These are phyloP conservation scores for Colletotrichum kahawae DNA, from an alignment of 2,329 filamentous ascomycete genomes.

Conservation along the genomic window DNA sequence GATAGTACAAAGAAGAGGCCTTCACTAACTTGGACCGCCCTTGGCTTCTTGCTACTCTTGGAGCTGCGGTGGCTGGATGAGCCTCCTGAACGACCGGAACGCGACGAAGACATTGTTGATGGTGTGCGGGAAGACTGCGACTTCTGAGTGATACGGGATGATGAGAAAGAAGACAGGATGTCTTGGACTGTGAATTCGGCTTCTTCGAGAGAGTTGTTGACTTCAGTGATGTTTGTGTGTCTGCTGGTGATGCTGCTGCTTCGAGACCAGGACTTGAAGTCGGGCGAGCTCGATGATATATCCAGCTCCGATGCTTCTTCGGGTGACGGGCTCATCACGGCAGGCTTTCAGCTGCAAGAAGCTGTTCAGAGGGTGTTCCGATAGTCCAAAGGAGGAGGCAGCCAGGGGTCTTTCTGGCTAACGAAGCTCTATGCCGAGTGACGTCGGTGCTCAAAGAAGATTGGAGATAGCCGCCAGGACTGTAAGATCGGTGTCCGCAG, in stretches of 20 bases:
- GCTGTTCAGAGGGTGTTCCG: background rate
- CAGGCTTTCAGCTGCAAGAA: background rate
- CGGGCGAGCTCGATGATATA: conserved; percentile 7
- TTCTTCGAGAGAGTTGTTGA: background rate
- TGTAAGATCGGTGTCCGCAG: background rate
- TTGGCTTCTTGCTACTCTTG: conserved; percentile 29
- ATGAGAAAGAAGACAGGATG: background rate
- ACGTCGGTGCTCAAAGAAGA: background rate
- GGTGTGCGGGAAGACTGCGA: background rate
- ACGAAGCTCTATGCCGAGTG: background rate
- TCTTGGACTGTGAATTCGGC: background rate
- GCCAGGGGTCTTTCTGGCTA: background rate
- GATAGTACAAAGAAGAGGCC: conserved; percentile 31
- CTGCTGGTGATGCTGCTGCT: background rate
- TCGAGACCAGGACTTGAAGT: background rate
- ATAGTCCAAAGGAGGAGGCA: background rate
- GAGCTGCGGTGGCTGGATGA: conserved; percentile 26
- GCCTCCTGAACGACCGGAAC: conserved; percentile 27
- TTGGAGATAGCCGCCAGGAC: conserved; percentile 6
- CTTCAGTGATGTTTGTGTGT: background rate
- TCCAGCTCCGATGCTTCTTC: background rate
- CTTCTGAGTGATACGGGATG: background rate
- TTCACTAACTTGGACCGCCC: conserved; percentile 33
- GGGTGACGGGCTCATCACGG: background rate
- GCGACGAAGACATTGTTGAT: conserved; percentile 33